phyloP scores from a whole-genome alignment of 768 basidiomycete genomes.

The Hygrocybe coccinea region DNA sequence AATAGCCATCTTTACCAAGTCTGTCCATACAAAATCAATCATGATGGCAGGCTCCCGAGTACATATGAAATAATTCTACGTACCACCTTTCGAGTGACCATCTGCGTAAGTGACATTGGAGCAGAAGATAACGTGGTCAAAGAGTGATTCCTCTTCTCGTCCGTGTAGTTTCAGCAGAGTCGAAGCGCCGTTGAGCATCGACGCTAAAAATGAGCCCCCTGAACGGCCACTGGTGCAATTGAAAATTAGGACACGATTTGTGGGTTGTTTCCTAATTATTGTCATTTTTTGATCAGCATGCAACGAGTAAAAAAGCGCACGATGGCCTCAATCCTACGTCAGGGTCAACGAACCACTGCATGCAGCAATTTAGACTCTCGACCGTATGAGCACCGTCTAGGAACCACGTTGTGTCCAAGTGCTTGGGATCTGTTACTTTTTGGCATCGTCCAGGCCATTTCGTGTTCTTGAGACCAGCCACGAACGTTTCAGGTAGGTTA shows the following conservation, averaged over 20 bases:
- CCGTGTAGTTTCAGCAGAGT: conserved; percentile 41
- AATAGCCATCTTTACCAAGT: conserved; percentile 69
- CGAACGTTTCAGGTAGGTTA: conserved; percentile 48
- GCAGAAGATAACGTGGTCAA: conserved; percentile 89
- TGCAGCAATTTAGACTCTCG: conserved; percentile 83
- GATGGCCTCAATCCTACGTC: conserved; percentile 41
- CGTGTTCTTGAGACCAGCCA: conserved; percentile 59
- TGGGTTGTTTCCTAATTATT: conserved; percentile 5
- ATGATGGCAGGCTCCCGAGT: not conserved
- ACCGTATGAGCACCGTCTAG: conserved; percentile 94
- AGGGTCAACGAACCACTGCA: conserved; percentile 80
- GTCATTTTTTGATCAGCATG: not conserved
- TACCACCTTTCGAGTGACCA: conserved; percentile 88
- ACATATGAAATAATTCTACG: conserved; percentile 13
- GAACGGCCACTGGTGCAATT: conserved; percentile 93
- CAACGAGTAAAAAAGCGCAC: conserved; percentile 15
- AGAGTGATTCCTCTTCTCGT: conserved; percentile 48
- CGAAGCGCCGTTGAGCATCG: conserved; percentile 50
- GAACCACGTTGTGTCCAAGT: conserved; percentile 66
- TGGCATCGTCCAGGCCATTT: conserved; percentile 97
- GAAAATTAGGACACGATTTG: conserved; percentile 71
- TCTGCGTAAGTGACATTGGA: conserved; percentile 92
- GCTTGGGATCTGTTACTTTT: conserved; percentile 57
- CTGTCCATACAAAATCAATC: conserved; percentile 36
- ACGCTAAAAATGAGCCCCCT: conserved; percentile 61